These are phyloP conservation scores for Candida freyschussii DNA, from an alignment of 1,139 yeast species.

Conservation along the genomic window DNA sequence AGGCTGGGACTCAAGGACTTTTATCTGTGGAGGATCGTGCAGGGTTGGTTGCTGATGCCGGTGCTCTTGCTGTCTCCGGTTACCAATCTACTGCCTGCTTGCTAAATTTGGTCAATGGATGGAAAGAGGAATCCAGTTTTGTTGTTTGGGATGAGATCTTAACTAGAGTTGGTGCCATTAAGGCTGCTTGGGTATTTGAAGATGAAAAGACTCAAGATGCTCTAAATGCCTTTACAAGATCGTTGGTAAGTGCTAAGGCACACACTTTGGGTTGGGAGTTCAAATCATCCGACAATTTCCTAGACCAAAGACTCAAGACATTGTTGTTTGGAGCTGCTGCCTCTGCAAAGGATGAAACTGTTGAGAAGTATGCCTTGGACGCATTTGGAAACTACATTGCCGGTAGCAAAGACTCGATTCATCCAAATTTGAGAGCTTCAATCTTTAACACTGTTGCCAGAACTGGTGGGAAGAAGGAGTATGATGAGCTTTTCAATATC, in stretches of 20 bases:
- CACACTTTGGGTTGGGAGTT: slow-evolving; percentile 69
- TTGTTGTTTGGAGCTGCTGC: slow-evolving; percentile 69
- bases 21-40: slow-evolving; percentile 80
- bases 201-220: slow-evolving; percentile 50
- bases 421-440: slow-evolving; percentile 74
- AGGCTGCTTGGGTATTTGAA: slow-evolving; percentile 69
- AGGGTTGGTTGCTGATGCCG: slow-evolving; percentile 81
- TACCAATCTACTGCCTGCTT: slow-evolving; percentile 63
- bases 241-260: slow-evolving; percentile 56
- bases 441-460: slow-evolving; percentile 68
- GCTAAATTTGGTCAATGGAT: slow-evolving; percentile 57
- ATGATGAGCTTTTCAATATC: slow-evolving; percentile 57
- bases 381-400: slow-evolving; percentile 54
- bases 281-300: slow-evolving; percentile 54
- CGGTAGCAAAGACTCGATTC: slow-evolving; percentile 71
- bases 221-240: slow-evolving; percentile 53
- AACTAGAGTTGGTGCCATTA: slow-evolving; percentile 48
- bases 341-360: slow-evolving; percentile 50
- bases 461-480: slow-evolving; percentile 58
- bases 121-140: slow-evolving; percentile 64
- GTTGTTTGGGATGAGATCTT: slow-evolving; percentile 79
- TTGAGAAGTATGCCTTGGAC: slow-evolving; percentile 47
- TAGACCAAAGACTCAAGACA: slow-evolving; percentile 72
- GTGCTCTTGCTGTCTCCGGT: slow-evolving; percentile 68
- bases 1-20: slow-evolving; percentile 60